Percentiles rank a stretch among this genome's conserved stretches.
Conservation (phyloP, 2,329 filamentous ascomycete genomes). For the Beauveria medogensis region DNA sequence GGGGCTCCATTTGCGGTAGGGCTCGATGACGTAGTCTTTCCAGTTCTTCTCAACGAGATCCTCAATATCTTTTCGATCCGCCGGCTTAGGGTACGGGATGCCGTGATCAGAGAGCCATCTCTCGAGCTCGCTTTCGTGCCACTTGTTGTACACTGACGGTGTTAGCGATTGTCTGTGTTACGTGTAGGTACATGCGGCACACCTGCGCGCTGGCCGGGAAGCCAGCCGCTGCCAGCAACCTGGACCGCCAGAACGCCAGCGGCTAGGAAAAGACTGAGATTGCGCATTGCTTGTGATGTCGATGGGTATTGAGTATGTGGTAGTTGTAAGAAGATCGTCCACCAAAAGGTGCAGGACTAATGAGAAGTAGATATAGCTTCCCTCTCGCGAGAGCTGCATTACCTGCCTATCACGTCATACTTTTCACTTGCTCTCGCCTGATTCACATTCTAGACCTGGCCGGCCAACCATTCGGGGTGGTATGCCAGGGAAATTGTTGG, state of each 20-base stretch:
- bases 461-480: not conserved
- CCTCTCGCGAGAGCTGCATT: not conserved
- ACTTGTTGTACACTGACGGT: constrained; percentile 82
- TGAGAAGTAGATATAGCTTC: not conserved
- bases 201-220: constrained; percentile 68
- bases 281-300: constrained; percentile 57
- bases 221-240: constrained; percentile 71
- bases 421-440: constrained; percentile 8
- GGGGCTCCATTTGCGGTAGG: constrained; percentile 71
- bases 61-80: constrained; percentile 92
- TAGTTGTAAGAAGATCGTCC: not conserved
- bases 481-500: not conserved
- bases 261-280: constrained; percentile 61
- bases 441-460: constrained; percentile 3
- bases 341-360: not conserved
- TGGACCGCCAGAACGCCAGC: constrained; percentile 59
- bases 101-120: constrained; percentile 91
- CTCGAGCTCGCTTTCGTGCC: constrained; percentile 96
- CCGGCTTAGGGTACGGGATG: constrained; percentile 79
- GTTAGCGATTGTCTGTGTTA: not conserved
- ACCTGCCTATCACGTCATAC: constrained; percentile 10
- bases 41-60: constrained; percentile 84
- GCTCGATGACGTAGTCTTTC: constrained; percentile 65
- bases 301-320: not conserved
- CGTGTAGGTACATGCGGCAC: constrained; percentile 27